Conservation (phyloP, 2,329 filamentous ascomycete species). For the Dissoconium aciculare region DNA sequence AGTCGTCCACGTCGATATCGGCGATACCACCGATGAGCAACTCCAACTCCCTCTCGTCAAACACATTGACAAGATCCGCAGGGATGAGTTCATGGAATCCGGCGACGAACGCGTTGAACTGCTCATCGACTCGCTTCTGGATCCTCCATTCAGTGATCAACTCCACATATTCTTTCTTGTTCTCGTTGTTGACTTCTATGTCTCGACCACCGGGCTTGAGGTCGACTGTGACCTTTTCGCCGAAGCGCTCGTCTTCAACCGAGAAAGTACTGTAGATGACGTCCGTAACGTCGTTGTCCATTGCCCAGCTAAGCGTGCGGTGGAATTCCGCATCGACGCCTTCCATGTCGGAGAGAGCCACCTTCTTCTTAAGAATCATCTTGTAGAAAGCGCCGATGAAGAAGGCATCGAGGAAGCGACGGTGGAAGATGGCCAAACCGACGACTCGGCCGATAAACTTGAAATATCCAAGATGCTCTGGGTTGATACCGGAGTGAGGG, state of each 20-base stretch:
- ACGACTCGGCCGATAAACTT: constrained; percentile 98
- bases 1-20: constrained; percentile 99
- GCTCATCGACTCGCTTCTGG: constrained; percentile 92
- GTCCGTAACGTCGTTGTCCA: constrained; percentile 94
- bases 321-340: constrained; percentile 98
- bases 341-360: constrained; percentile 89
- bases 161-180: constrained; percentile 98
- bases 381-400: constrained; percentile 99
- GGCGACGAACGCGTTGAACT: constrained; percentile 94
- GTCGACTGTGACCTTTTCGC: constrained; percentile 85
- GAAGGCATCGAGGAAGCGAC: constrained; percentile 93
- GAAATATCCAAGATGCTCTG: constrained; percentile 98
- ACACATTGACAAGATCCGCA: constrained; percentile 91
- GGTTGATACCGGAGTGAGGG: constrained; percentile 96
- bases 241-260: constrained; percentile 93
- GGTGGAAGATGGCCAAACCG: constrained; percentile 92
- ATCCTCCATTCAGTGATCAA: constrained; percentile 99
- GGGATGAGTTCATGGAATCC: constrained; percentile 97
- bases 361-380: constrained; percentile 93
- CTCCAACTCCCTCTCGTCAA: constrained; percentile 94
- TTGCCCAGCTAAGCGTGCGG: constrained; percentile 87
- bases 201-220: constrained; percentile 79
- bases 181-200: constrained; percentile 94
- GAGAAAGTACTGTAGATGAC: constrained; percentile 93
- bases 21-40: constrained; percentile 95